Conservation (phyloP, 192 early-diverging fungal species). For the Coemansia sp. region DNA sequence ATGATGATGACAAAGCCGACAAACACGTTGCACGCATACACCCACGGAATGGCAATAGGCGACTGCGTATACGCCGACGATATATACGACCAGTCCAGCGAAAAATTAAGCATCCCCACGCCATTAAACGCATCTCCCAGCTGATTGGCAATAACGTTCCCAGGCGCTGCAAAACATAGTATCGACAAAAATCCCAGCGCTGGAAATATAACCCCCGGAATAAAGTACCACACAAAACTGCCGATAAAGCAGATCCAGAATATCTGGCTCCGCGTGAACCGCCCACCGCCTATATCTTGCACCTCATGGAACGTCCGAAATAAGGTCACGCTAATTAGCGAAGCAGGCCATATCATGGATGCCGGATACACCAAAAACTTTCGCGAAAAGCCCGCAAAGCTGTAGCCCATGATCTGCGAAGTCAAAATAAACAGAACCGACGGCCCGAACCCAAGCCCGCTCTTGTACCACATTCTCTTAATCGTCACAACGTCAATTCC, state of each 20-base stretch:
- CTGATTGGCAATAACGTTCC: conserved; percentile 50
- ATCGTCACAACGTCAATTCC: conserved; percentile 75
- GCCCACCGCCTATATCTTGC: conserved; percentile 44
- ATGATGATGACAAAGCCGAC: conserved; percentile 68
- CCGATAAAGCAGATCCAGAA: conserved; percentile 54
- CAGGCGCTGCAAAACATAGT: conserved; percentile 58
- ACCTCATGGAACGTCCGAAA: conserved; percentile 75
- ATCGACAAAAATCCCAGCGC: conserved; percentile 64
- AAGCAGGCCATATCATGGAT: conserved; percentile 85
- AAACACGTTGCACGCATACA: conserved; percentile 69
- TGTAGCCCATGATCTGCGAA: conserved; percentile 67
- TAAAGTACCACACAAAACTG: conserved; percentile 58
- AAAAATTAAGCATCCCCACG: conserved; percentile 68
- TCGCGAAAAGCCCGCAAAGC: conserved; percentile 71
- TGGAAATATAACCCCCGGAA: conserved; percentile 71
- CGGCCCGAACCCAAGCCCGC: conserved; percentile 62
- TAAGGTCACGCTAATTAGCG: conserved; percentile 73
- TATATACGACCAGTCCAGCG: conserved; percentile 74
- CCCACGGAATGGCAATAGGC: conserved; percentile 75
- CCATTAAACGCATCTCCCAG: conserved; percentile 57
- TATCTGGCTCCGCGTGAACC: conserved; percentile 54
- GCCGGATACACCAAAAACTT: conserved; percentile 81
- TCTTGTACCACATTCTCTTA: conserved; percentile 67
- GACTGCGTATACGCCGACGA: conserved; percentile 58
- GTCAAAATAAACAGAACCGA: conserved; percentile 69